Base-by-base conservation (phyloP, 1,139 yeast genomes). In the Arxiozyma telluris region DNA sequence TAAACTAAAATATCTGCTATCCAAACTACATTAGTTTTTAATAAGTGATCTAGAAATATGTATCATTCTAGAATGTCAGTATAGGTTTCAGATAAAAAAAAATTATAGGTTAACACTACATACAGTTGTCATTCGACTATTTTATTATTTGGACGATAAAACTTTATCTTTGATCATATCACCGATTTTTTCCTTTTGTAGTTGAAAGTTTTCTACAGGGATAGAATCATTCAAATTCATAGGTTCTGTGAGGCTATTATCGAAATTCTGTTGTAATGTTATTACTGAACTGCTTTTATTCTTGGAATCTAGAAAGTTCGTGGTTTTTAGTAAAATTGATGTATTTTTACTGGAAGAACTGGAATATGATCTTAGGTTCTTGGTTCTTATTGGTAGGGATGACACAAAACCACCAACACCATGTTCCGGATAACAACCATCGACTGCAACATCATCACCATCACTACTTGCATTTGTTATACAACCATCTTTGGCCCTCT, bases 171-270 rank as follows among this genome's bases (percentile, higher is more conserved):
- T 60, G 25, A 64, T 50, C n/a, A 64, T 61, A 21, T 59, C 64
- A 47, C 65, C 61, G 20, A 60, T 59, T 20, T 58, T 59, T 45
- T 60, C 64, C 25, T 57, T 56, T 47, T 63, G 64, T 41, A 64
- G 48, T 27, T 21, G 60, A 11, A 18, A 41, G 12, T 49, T 17
- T 3, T 49, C 47, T 25, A 49, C 23, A 25, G 30, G 30, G 12
- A 46, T 27, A 3, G 41, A 27, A 8, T 46, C 42, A 15, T 17
- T 38, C 17, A 38, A 18, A 18, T 17, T 18, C 15, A 45, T 46
- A 34, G 23, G 42, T 38, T 46, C 49, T 12, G 23, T 45, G 23
- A 20, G 25, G 11, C 15, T 27, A 46, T 12, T 46, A 21, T 46
- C 49, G 34, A 11, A 46, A 34, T 46, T 43, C 25, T 41, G 52